These are phyloP conservation scores for Cryptococcus amylolentus DNA, from an alignment of 1,284 basidiomycete genomes.

Conservation along the genomic window DNA sequence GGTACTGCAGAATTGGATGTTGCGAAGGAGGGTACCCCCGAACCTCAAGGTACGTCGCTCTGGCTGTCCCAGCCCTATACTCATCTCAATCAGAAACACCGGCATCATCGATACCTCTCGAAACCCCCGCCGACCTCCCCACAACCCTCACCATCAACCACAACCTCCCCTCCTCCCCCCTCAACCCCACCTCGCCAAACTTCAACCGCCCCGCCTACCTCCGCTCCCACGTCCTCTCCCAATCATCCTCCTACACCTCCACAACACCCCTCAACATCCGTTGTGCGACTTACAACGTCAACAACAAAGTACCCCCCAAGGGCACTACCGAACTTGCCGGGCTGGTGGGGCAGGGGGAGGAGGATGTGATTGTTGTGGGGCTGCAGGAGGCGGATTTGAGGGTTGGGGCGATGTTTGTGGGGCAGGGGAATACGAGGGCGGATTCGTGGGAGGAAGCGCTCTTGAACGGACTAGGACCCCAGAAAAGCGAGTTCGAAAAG, in stretches of 20 bases:
- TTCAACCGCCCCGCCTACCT: slow-evolving; percentile 34
- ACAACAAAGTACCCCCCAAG: slow-evolving; percentile 39
- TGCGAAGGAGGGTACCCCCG: too few relatives aligned
- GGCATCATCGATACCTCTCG: neutral
- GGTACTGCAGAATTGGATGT: neutral
- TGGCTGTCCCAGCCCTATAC: neutral
- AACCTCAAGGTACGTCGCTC: too few relatives aligned
- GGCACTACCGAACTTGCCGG: slow-evolving; percentile 35
- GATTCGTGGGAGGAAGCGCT: slow-evolving; percentile 56
- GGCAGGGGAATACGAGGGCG: slow-evolving; percentile 50
- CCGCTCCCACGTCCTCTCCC: slow-evolving; percentile 30
- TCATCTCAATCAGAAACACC: too few relatives aligned
- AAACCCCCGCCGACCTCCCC: neutral
- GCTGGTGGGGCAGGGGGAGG: slow-evolving; percentile 25
- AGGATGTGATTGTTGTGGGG: slow-evolving; percentile 43
- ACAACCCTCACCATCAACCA: neutral
- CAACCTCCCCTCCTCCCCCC: slow-evolving; percentile 17
- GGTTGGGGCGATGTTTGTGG: slow-evolving; percentile 34
- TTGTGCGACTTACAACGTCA: slow-evolving; percentile 44
- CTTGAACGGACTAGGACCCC: slow-evolving; percentile 53
- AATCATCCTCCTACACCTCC: slow-evolving; percentile 32
- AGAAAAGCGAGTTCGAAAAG: slow-evolving; percentile 38
- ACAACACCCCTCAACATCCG: slow-evolving; percentile 26
- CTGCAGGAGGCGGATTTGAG: slow-evolving; percentile 45
- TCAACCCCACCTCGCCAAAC: slow-evolving; percentile 27